Evolutionary conservation across 2,329 filamentous ascomycete species (phyloP).

Genomic region (Macroventuria anomochaeta): DNA sequence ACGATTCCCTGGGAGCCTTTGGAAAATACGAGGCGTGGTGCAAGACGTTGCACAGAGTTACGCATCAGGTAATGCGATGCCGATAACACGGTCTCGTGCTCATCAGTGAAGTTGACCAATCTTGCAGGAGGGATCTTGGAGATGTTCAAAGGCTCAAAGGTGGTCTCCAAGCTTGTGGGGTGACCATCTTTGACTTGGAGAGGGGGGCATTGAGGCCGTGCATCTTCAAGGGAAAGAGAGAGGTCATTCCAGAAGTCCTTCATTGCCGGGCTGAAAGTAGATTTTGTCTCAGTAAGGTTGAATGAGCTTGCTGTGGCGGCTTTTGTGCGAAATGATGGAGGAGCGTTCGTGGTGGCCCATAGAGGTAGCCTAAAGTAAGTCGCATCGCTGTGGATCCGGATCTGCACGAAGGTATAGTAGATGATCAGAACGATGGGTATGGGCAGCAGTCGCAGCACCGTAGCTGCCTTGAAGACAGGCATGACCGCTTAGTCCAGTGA

Average conservation of each 20-base stretch:
- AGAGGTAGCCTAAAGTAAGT: background rate
- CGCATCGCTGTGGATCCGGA: background rate
- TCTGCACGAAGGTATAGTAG: background rate
- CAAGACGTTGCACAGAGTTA: slow-evolving; percentile 22
- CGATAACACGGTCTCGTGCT: slow-evolving; percentile 28
- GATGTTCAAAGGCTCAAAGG: slow-evolving; percentile 22
- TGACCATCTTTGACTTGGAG: slow-evolving; percentile 20
- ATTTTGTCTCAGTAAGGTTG: slow-evolving; percentile 2
- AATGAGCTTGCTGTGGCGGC: background rate
- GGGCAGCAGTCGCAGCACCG: slow-evolving; percentile 2
- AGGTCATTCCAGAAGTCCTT: slow-evolving; percentile 8
- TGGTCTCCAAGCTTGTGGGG: slow-evolving; percentile 4
- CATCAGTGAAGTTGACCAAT: slow-evolving; percentile 25
- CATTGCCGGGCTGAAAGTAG: background rate
- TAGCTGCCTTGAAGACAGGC: slow-evolving; percentile 1
- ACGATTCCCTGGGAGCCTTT: slow-evolving; percentile 57
- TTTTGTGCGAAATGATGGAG: background rate
- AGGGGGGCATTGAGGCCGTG: slow-evolving; percentile 24
- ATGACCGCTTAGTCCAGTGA: background rate
- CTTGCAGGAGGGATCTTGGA: slow-evolving; percentile 17
- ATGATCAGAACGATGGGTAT: slow-evolving; percentile 1
- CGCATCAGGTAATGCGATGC: slow-evolving; percentile 32
- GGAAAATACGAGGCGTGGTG: slow-evolving; percentile 47
- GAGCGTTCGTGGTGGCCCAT: background rate
- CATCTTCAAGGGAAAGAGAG: slow-evolving; percentile 8